Conservation (phyloP, 2,329 filamentous ascomycete species). For the Trichophyton simii region DNA sequence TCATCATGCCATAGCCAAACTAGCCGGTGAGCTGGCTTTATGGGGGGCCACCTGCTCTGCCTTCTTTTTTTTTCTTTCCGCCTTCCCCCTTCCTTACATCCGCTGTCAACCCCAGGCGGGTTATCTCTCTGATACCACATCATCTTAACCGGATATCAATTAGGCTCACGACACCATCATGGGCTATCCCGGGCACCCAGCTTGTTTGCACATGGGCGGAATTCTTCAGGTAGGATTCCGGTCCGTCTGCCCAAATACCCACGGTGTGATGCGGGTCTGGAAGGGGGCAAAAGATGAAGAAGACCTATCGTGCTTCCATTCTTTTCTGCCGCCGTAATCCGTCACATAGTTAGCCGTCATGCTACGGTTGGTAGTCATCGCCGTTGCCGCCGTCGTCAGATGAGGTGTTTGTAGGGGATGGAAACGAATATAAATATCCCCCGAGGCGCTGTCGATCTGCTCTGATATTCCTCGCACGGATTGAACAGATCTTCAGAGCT, state of each 20-base stretch:
- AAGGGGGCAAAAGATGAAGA: not conserved
- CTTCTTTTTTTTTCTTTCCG: too few relatives aligned
- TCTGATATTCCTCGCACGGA: not conserved
- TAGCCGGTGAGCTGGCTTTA: not conserved
- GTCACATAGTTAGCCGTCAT: not conserved
- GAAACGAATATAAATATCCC: constrained; percentile 58
- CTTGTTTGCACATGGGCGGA: not conserved
- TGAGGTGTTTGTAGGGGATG: constrained; percentile 9
- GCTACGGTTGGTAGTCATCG: not conserved
- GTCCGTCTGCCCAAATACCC: not conserved
- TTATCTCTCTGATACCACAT: not conserved
- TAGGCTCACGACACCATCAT: not conserved
- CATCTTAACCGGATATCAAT: not conserved
- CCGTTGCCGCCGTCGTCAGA: not conserved
- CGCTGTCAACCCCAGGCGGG: not conserved
- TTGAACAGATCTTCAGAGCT: constrained; percentile 1
- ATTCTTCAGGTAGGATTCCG: constrained; percentile 4
- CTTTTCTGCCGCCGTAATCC: constrained; percentile 1
- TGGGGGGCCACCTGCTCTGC: not conserved
- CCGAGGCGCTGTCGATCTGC: constrained; percentile 53
- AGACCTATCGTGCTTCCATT: not conserved
- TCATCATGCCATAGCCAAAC: not conserved
- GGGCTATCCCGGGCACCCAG: not conserved
- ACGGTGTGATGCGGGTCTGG: not conserved
- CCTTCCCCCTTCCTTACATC: not conserved